Base-by-base conservation (phyloP, 2,329 filamentous ascomycete genomes). In the Sclerotinia glacialis region DNA sequence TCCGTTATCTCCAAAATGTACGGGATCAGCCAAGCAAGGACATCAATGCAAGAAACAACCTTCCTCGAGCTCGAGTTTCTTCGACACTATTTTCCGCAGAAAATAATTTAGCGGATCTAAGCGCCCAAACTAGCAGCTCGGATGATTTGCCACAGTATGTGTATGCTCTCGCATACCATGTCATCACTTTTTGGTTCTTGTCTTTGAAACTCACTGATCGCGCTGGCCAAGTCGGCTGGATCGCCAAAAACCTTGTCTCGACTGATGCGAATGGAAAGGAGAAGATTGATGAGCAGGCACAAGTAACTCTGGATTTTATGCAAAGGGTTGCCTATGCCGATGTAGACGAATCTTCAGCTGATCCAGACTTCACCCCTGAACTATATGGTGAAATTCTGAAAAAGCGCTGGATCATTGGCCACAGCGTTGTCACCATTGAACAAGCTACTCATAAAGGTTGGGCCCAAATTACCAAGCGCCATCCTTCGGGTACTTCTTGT, bases 131-230 rank as follows among this genome's bases (percentile, higher is more conserved):
- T 67, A 79, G 80, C 65, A 74, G 80, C 69, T 82, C 88, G 9
- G 90, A 95, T 69, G 92, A 95, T 71, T 82, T 97, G 60, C 93
- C 93, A 5, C 91, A 95, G 77, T 99, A 99, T 76, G 92, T 99
- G 34, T 95, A 96, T 77, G 91, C 93, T 1, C 81, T 98, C 63
- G 94, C 94, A 11, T 97, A 97, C 76, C 93, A 98, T 76, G 92
- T 97, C 72, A 93, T 99, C 71, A 90, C 93, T 1, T 97, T 96
- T 76, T 99, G 95, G 95, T 99, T 98, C 76, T 83, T 99, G 72
- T 91, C 93, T 0, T 78, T 99, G 72, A 94, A 92, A 74, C 83
- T 97, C 62, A 86, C 89, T 47, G 93, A 97, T 75, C 88, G 95
- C 61, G 86, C 89, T 44, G 91, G 87, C 69, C 89, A 96, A 71